A percentile compares a stretch with the other conserved stretches of the same genome.
Evolutionary conservation across 139 green algal species (phyloP).

Genomic region (Micractinium sp.): DNA sequence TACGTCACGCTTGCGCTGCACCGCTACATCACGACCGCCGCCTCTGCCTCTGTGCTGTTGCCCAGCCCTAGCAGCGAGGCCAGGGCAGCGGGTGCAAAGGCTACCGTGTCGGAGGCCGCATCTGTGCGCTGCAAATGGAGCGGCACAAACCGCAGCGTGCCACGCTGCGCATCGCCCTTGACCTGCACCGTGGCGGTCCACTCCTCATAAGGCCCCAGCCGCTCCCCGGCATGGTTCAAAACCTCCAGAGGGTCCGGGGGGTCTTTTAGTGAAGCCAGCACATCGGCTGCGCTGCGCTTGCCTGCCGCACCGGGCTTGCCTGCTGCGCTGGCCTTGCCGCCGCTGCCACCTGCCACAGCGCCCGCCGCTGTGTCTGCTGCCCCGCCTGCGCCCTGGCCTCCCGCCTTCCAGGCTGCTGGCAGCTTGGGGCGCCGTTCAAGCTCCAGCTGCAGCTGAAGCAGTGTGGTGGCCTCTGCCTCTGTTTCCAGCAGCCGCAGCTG

Average conservation of each 20-base stretch:
- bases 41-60: background rate
- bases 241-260: slow-evolving; percentile 8
- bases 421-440: slow-evolving; percentile 7
- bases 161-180: background rate
- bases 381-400: background rate
- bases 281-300: background rate
- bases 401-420: background rate
- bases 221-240: background rate
- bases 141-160: slow-evolving; percentile 32
- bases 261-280: background rate
- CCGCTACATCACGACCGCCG: background rate
- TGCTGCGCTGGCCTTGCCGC: background rate
- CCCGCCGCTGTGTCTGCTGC: background rate
- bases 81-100: background rate
- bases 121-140: slow-evolving; percentile 18
- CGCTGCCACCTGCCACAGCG: background rate
- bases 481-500: slow-evolving; percentile 28
- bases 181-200: slow-evolving; percentile 27
- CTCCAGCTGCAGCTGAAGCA: slow-evolving; percentile 31
- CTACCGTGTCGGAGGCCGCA: slow-evolving; percentile 2
- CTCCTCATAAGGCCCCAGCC: slow-evolving; percentile 13
- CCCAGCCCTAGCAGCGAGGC: background rate
- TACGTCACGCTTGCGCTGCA: no score
- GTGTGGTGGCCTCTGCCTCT: slow-evolving; percentile 31
- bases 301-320: background rate